Evolutionary conservation across 768 basidiomycete species (phyloP), one percentile per base, ranked within the genome.

Genomic region (Phylloporus scabripes): DNA sequence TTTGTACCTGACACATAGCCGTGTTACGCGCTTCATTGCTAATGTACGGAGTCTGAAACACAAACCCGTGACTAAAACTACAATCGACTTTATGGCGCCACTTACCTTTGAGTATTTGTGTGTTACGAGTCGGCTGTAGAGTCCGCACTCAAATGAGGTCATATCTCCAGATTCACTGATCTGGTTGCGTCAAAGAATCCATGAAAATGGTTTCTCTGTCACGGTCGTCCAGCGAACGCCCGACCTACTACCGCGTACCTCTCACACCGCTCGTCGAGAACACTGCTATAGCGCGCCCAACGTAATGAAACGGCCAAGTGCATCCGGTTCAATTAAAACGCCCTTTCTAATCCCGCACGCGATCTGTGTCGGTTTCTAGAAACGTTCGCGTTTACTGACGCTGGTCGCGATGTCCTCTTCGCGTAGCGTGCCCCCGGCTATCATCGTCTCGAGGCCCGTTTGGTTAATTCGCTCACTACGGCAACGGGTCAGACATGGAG

Each of bases 251-350:
- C 56, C 60, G 52, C 51, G 17, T 28, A 11, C 54, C 32, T 51
- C 41, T 49, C 40, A 41, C 39, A 39, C 11, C 49, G 50, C 50
- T 18, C 42, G 17, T 4, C 42, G 24, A 31, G 42, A 31, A 36
- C 15, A 8, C 29, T 32, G 39, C 10, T 15, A 7, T 24, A 28
- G 15, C 21, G 17, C 42, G 9, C 43, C n/a, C 17, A 10, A 55
- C 52, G 56, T 55, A 59, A 61, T 52, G 38, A 55, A 55, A 31
- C 11, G 11, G 12, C 10, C 8, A 28, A 28, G 10, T 5, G 29
- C 42, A n/a, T 12, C 33, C 28, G 37, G 31, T 47, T 34, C 28
- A 21, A 41, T 14, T 26, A 28, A 21, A 38, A 20, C 4, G 21
- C 17, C 41, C 48, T 18, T 24, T 47, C 18, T 60, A 54, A 12